Base-by-base conservation (phyloP, 306 rosid genomes). In the Notholithocarpus densiflorus region DNA sequence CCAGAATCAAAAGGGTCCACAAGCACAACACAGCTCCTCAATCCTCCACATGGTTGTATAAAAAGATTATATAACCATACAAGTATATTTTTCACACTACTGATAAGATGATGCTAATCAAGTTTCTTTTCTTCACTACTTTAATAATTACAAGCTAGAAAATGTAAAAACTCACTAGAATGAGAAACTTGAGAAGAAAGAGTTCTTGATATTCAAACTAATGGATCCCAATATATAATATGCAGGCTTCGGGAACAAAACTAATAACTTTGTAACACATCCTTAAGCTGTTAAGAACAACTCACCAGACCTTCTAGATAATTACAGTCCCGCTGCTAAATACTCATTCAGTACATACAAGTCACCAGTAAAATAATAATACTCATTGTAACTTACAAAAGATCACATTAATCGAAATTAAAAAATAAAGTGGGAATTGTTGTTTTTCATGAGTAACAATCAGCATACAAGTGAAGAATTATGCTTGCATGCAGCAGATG, bases 271-370 rank as follows among this genome's bases (percentile, higher is more conserved):
- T 15, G 14, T 29, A 48, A 81, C 45, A 57, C 2, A 57, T 17
- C 23, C 65, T 43, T 9, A 43, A 31, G 32, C 5, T 31, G 32
- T 31, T 31, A 31, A 75, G 60, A 65, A 68, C 19, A 21, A 60
- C 40, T 71, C 27, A 32, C 32, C 53, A 20, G 40, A 62, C 69
- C 74, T 19, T 59, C 32, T 60, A 34, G 29, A 54, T 80, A 79
- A 71, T 75, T 79, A 83, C 84, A 83, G 10, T 18, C 45, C 6
- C 26, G 43, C 61, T 2, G 17, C 17, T 54, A 37, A 61, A 23
- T 31, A 62, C 68, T 53, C 59, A 27, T 19, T 60, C 20, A 27
- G 11, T 57, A n/a, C 43, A 20, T 37, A 75, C 65, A 79, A 7
- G 19, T 1, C 56, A 34, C 15, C 3, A 68, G 15, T 54, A 55